Evolutionary conservation across 768 basidiomycete genomes (phyloP), one percentile per base, ranked within the genome.

Genomic region (Boletus bicolor): DNA sequence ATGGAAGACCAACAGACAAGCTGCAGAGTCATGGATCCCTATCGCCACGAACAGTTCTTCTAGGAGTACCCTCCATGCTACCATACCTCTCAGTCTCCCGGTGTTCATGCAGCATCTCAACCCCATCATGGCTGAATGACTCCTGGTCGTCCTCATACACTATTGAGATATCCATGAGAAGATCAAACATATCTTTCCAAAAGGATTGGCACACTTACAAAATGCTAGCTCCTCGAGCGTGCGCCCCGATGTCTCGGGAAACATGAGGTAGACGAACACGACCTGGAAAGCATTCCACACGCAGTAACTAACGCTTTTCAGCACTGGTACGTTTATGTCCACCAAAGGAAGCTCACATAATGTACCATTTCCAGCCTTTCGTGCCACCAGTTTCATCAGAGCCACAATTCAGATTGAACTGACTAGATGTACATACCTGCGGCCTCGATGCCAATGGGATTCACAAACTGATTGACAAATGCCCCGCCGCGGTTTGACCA

Each of bases 401-500:
- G 28, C 19, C 21, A 28, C 1, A 12, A 17, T 4, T 24, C 1
- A 8, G 17, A 36, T 12, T 12, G n/a, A 14, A 51, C 3, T 1
- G 19, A 17, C 6, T 4, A 15, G 12, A 21, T 21, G 36, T 9
- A 55, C 53, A 2, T 44, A 55, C 64, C 64, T 19, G 41, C 53
- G 3, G 36, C 7, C 0, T 58, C 53, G 1, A 66, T 56, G 0
- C 62, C 64, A 28, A 65, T 64, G 2, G 64, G 65, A 47, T 61
- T 28, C 3, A 61, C 50, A 11, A 66, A 38, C 9, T 56, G 53
- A 8, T 6, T 41, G 24, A 64, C 9, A 38, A 67, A 67, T n/a
- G 15, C 48, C 5, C 35, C 58, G 3, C 75, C 68, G 12, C 83
- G 79, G 44, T 77, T 73, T 67, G 79, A 82, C 75, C 77, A 81